A percentile compares a stretch with the other conserved stretches of the same genome.
These are phyloP conservation scores for Nothophytophthora sp. DNA, from an alignment of 352 stramenopile species.

Conservation along the genomic window DNA sequence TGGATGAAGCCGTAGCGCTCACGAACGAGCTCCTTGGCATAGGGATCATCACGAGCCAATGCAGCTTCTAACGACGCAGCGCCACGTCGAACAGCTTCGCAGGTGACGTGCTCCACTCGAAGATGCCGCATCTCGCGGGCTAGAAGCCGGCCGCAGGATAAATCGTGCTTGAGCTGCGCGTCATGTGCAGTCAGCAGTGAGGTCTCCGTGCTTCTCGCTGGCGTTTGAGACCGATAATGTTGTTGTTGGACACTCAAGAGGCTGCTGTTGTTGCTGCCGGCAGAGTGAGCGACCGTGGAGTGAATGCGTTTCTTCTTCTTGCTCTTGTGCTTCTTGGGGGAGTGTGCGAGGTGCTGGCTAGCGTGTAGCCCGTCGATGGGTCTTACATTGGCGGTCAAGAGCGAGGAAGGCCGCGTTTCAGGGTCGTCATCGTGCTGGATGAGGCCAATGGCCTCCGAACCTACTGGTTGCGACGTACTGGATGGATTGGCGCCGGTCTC, in stretches of 20 bases:
- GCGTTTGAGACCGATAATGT: conserved; percentile 4
- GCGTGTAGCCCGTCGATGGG: too few species aligned
- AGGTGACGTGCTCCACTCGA: conserved; percentile 37
- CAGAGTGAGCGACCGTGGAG: too few species aligned
- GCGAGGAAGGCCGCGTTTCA: too few species aligned
- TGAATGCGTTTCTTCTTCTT: conserved; percentile 29
- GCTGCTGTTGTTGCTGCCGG: conserved; percentile 14
- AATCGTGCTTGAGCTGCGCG: conserved; percentile 48
- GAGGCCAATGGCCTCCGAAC: too few species aligned
- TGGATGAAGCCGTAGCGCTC: conserved; percentile 66
- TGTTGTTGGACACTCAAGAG: neutral
- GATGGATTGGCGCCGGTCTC: too few species aligned
- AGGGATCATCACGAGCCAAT: conserved; percentile 40
- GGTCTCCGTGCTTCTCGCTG: conserved; percentile 37
- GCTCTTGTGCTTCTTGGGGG: conserved; percentile 17
- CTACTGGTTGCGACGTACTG: too few species aligned
- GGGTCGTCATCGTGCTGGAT: too few species aligned
- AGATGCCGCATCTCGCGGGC: conserved; percentile 58
- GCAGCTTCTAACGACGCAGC: conserved; percentile 18
- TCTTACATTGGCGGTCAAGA: too few species aligned
- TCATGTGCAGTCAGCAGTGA: conserved; percentile 41
- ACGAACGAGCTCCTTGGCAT: conserved; percentile 49
- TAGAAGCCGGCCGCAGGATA: conserved; percentile 38
- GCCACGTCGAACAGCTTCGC: conserved; percentile 18
- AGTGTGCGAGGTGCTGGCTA: conserved; percentile 3